Evolutionary conservation across 306 rosid species (phyloP).

Genomic region (Trifolium dubium): DNA sequence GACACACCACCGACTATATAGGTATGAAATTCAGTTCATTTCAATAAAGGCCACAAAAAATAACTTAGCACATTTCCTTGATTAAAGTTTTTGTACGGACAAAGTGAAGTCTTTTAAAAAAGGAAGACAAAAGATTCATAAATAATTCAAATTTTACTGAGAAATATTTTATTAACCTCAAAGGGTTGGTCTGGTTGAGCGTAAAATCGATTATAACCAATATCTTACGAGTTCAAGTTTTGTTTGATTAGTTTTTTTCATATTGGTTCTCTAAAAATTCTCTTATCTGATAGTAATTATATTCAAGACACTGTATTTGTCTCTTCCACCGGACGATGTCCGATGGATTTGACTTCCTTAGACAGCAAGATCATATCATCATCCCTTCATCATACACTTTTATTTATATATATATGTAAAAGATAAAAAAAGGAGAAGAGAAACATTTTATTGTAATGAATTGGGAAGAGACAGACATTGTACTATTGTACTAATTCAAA

Average conservation of each 20-base stretch:
- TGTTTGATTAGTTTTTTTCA: too few species aligned
- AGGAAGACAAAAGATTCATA: background rate
- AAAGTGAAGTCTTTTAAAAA: background rate
- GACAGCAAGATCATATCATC: background rate
- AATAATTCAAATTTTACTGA: constrained; percentile 2
- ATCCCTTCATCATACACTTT: background rate
- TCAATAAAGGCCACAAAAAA: constrained; percentile 47
- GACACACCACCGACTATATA: constrained; percentile 43
- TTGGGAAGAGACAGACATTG: constrained; percentile 50
- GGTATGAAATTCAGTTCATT: constrained; percentile 40
- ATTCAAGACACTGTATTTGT: too few species aligned
- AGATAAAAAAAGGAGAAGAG: background rate
- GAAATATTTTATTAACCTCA: background rate
- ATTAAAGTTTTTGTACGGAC: constrained; percentile 34
- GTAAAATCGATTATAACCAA: too few species aligned
- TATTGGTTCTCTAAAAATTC: too few species aligned
- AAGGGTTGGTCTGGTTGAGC: background rate
- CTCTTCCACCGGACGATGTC: too few species aligned
- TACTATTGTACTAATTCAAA: constrained; percentile 30
- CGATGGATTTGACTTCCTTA: background rate
- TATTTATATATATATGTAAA: too few species aligned
- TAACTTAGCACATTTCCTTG: constrained; percentile 31
- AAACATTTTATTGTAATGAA: constrained; percentile 40
- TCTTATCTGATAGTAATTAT: too few species aligned
- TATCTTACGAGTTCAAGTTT: too few species aligned